Conservation (phyloP, 192 early-diverging fungal species). For the Rhizophagus clarus region DNA sequence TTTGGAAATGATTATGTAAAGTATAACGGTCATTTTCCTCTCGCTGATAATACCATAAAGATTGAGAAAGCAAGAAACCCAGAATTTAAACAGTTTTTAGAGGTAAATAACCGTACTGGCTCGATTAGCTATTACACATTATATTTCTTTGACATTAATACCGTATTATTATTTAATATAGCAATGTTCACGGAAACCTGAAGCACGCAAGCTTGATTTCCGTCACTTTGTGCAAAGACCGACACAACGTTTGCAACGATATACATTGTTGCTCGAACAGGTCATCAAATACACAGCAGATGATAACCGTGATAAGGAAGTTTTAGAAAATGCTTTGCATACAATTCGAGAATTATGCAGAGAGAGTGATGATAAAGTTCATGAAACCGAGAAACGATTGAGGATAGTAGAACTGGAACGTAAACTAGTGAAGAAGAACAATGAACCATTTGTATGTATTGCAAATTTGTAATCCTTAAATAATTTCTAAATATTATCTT, state of each 20-base stretch:
- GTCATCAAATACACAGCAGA: slow-evolving; percentile 70
- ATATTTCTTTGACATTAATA: too few species aligned
- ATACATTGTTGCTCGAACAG: slow-evolving; percentile 73
- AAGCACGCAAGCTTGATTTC: slow-evolving; percentile 39
- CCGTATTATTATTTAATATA: background rate
- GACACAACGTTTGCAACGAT: slow-evolving; percentile 72
- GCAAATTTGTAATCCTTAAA: background rate
- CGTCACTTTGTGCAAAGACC: slow-evolving; percentile 56
- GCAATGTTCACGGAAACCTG: slow-evolving; percentile 38
- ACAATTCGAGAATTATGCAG: slow-evolving; percentile 59
- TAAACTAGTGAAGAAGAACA: slow-evolving; percentile 26
- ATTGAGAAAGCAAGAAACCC: slow-evolving; percentile 67
- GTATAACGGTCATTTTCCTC: slow-evolving; percentile 80
- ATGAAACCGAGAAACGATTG: slow-evolving; percentile 70
- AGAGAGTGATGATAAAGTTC: slow-evolving; percentile 70
- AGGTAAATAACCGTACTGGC: slow-evolving; percentile 42
- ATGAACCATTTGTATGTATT: slow-evolving; percentile 7
- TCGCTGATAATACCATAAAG: slow-evolving; percentile 73
- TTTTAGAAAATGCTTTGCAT: slow-evolving; percentile 58
- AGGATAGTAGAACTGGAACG: slow-evolving; percentile 61
- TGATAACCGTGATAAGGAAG: slow-evolving; percentile 64
- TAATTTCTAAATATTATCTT: too few species aligned
- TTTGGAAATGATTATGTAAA: slow-evolving; percentile 70
- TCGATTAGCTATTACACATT: too few species aligned
- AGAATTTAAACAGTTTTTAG: slow-evolving; percentile 72